phyloP scores from a whole-genome alignment of 2,329 filamentous ascomycete genomes.

The Corinectria fuckeliana region DNA sequence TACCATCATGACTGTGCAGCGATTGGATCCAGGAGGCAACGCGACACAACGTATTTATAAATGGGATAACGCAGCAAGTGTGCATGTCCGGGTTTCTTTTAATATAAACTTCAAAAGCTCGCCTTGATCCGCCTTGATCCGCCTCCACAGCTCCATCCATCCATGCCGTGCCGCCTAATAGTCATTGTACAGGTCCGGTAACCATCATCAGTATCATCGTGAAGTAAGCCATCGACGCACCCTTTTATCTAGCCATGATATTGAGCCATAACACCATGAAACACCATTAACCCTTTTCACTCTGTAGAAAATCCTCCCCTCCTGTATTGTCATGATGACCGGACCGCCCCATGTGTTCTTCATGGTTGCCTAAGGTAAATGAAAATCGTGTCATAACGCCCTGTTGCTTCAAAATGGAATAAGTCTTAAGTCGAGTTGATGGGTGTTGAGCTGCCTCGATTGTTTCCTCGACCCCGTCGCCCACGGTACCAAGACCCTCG shows the following conservation, averaged over 20 bases:
- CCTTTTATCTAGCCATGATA: conserved; percentile 19
- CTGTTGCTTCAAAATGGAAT: neutral
- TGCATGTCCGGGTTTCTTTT: conserved; percentile 19
- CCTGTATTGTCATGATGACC: neutral
- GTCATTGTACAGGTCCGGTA: conserved; percentile 3
- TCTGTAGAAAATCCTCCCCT: neutral
- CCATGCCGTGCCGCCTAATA: neutral
- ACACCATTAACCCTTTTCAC: neutral
- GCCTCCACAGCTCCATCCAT: neutral
- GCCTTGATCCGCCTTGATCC: neutral
- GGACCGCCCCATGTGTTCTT: neutral
- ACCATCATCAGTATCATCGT: neutral
- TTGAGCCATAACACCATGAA: neutral
- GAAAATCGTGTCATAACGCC: neutral
- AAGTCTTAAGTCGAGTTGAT: conserved; percentile 11
- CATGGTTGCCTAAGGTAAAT: conserved; percentile 1
- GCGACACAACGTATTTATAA: conserved; percentile 32
- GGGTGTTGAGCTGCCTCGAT: conserved; percentile 14
- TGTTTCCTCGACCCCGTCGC: conserved; percentile 35
- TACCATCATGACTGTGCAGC: conserved; percentile 31
- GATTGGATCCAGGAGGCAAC: conserved; percentile 13
- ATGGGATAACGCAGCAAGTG: conserved; percentile 23
- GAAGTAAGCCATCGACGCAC: neutral
- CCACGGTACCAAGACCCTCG: conserved; percentile 36
- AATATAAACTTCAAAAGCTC: conserved; percentile 33